These are phyloP conservation scores for Sugiyamaella floridensis DNA, from an alignment of 805 yeast genomes.

Conservation along the genomic window DNA sequence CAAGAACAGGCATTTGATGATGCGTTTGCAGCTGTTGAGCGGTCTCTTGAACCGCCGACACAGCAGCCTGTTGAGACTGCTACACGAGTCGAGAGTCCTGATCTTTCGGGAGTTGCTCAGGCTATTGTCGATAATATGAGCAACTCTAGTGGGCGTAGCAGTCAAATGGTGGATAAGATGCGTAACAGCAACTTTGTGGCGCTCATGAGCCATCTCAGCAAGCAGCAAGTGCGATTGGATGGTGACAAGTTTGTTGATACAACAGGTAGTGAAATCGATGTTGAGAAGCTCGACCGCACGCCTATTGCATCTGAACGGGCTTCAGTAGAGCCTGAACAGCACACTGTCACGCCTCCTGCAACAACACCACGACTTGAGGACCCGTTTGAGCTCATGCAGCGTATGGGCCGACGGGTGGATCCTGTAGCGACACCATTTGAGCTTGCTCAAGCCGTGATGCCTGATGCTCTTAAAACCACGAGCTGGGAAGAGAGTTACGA, in stretches of 20 bases:
- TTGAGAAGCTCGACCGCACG: conserved; percentile 4
- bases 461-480: conserved; percentile 10
- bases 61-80: not conserved
- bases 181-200: conserved; percentile 22
- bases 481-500: conserved; percentile 23
- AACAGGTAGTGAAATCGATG: conserved; percentile 15
- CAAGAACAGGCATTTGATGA: conserved; percentile 19
- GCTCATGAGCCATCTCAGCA: conserved; percentile 23
- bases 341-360: not conserved
- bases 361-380: conserved; percentile 12
- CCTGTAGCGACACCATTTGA: conserved; percentile 16
- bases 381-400: conserved; percentile 16
- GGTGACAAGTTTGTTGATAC: conserved; percentile 23
- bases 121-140: conserved; percentile 14
- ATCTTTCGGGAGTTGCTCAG: conserved; percentile 21
- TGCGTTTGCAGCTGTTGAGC: conserved; percentile 22
- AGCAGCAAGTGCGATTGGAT: conserved; percentile 19
- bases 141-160: not conserved
- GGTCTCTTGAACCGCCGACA: not conserved
- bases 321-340: not conserved
- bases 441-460: conserved; percentile 15
- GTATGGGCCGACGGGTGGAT: conserved; percentile 3
- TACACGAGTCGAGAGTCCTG: conserved; percentile 4
- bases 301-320: not conserved
- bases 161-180: conserved; percentile 16